Conservation (phyloP, 2,329 filamentous ascomycete genomes). For the Neofusicoccum parvum region DNA sequence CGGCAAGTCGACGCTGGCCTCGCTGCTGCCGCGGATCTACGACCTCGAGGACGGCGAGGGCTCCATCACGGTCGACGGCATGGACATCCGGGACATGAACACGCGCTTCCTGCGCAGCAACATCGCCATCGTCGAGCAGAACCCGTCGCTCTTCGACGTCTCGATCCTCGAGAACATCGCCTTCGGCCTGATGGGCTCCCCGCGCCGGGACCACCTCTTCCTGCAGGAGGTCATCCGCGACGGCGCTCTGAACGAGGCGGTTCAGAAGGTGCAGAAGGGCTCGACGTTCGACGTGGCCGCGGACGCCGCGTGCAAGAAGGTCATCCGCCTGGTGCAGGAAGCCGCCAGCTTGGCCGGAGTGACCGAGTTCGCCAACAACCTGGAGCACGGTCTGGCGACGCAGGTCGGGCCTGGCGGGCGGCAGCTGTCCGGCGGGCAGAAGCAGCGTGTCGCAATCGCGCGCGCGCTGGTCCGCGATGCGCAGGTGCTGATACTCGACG, state of each 20-base stretch:
- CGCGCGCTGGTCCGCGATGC: constrained; percentile 89
- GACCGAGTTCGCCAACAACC: constrained; percentile 4
- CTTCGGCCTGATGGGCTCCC: constrained; percentile 41
- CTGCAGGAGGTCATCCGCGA: neutral
- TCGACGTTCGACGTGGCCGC: neutral
- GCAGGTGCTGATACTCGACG: constrained; percentile 64
- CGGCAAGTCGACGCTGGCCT: constrained; percentile 86
- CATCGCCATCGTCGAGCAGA: constrained; percentile 52
- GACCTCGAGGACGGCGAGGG: constrained; percentile 37
- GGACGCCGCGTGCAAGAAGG: neutral
- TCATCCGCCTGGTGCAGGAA: neutral
- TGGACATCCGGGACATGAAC: constrained; percentile 41
- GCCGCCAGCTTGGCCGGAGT: neutral
- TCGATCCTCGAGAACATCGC: constrained; percentile 59
- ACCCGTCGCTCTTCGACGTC: constrained; percentile 53
- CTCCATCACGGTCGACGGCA: constrained; percentile 39
- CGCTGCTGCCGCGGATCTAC: constrained; percentile 49
- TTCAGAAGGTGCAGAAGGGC: constrained; percentile 48
- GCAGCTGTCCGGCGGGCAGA: constrained; percentile 86
- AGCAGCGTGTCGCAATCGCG: constrained; percentile 92
- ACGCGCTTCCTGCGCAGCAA: constrained; percentile 38
- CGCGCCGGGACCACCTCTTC: neutral
- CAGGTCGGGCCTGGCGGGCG: constrained; percentile 80
- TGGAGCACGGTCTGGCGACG: constrained; percentile 67
- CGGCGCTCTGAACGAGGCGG: constrained; percentile 7